Evolutionary conservation across 768 basidiomycete species (phyloP).

Genomic region (Lactarius quietus): DNA sequence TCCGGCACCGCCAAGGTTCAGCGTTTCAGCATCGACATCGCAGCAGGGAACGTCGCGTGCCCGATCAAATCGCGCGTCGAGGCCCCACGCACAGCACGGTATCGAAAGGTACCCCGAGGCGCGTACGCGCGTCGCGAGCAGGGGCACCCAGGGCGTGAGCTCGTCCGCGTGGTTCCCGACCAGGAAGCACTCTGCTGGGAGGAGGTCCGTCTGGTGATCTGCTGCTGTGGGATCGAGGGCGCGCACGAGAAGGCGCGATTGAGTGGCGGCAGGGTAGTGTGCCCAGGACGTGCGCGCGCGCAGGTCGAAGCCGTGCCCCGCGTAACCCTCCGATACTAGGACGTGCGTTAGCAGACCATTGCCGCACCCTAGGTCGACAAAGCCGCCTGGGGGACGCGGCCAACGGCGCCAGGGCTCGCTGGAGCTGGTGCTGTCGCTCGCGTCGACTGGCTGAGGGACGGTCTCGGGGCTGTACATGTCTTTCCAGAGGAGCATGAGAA

Average conservation of each 20-base stretch:
- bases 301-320: conserved; percentile 81
- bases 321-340: conserved; percentile 77
- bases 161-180: conserved; percentile 98
- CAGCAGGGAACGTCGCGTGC: conserved; percentile 35
- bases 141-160: conserved; percentile 90
- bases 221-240: conserved; percentile 61
- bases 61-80: conserved; percentile 65
- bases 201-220: conserved; percentile 28
- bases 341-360: conserved; percentile 93
- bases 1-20: conserved; percentile 56
- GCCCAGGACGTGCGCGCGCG: conserved; percentile 83
- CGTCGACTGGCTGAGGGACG: neutral
- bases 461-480: conserved; percentile 45
- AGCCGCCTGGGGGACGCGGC: conserved; percentile 81
- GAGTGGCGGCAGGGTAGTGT: conserved; percentile 65
- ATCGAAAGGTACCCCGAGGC: conserved; percentile 76
- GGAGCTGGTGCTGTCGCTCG: neutral
- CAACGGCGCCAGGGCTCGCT: conserved; percentile 61
- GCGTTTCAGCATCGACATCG: conserved; percentile 32
- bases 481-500: conserved; percentile 90
- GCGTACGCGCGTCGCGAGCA: conserved; percentile 60
- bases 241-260: conserved; percentile 55
- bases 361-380: conserved; percentile 91
- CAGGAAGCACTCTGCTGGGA: conserved; percentile 59
- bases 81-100: conserved; percentile 86